Conservation (phyloP, 2,329 filamentous ascomycete genomes). For the Aspergillus candidus region DNA sequence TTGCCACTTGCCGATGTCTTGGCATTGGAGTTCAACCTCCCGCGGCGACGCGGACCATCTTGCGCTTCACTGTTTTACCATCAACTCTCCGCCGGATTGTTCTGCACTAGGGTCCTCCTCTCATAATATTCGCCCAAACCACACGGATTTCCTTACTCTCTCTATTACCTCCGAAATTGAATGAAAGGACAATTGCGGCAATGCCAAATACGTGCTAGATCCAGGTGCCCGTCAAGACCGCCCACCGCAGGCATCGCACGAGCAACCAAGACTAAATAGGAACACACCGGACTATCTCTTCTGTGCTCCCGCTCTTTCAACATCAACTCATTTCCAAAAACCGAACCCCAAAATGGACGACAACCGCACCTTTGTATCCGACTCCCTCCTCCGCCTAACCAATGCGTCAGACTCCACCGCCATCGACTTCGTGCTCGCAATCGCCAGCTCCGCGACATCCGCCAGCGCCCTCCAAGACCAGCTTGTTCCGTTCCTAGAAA, state of each 20-base stretch:
- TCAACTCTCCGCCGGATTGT: not conserved
- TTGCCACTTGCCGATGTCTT: conserved; percentile 7
- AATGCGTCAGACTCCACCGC: conserved; percentile 52
- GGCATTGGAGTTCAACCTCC: conserved; percentile 4
- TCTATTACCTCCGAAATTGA: too few species aligned
- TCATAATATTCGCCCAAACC: too few species aligned
- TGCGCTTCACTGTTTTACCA: conserved; percentile 4
- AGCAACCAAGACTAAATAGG: conserved; percentile 20
- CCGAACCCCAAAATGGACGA: conserved; percentile 31
- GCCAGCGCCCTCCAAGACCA: conserved; percentile 45
- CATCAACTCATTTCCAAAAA: not conserved
- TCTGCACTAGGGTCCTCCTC: too few species aligned
- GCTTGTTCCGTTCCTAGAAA: conserved; percentile 48
- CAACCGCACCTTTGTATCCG: conserved; percentile 41
- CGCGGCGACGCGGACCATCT: not conserved
- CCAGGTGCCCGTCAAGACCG: too few species aligned
- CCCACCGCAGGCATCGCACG: conserved; percentile 3
- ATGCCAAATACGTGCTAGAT: too few species aligned
- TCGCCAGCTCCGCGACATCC: conserved; percentile 47
- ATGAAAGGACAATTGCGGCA: too few species aligned
- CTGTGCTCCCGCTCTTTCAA: too few species aligned
- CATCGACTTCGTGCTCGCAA: conserved; percentile 53
- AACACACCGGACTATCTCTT: not conserved
- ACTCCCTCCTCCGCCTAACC: conserved; percentile 48
- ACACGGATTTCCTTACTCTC: too few species aligned